Base-by-base conservation (phyloP, 129 eudicot genomes). In the Tagetes erecta region DNA sequence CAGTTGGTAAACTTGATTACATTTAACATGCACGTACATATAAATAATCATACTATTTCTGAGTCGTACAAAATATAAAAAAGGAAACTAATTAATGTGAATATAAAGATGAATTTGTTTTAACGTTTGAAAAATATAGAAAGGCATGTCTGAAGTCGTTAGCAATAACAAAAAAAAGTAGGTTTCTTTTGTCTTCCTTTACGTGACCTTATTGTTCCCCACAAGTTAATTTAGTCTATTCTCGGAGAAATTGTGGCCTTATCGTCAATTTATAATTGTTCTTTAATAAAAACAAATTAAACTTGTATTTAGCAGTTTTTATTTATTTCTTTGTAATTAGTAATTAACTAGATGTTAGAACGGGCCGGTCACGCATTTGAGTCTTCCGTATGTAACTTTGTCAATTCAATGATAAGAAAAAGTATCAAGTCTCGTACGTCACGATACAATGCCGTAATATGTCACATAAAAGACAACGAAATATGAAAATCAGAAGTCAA, bases 101-200 rank as follows among this genome's bases (percentile, higher is more conserved):
- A 72, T 64, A 52, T 50, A 51, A 50, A 64, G 42, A 13, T 30
- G 53, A 62, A 40, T 64, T 50, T 30, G 7, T 46, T 49, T 39
- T 47, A 12, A 75, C 50, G 66, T 75, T 75, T 66, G 27, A 75
- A 75, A 75, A 51, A 64, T 44, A 38, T 65, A 75, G 55, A 65
- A 51, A 75, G 34, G 52, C 27, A 20, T 39, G 72, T 65, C 55
- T 65, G 66, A 38, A 65, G 55, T 65, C 45, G 42, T 74, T 38
- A 52, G 36, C 66, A 75, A 67, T 20, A 75, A 64, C 65, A 65
- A 65, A 75, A 65, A 75, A 75, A 75, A 75, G 40, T 72, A 27
- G 79, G 63, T 65, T 40, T 51, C 73, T 34, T 75, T 75, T 75
- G 64, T 65, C 79, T 64, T 52, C 65, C 72, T 75, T 65, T 75